phyloP scores from a whole-genome alignment of 495 filamentous ascomycete genomes.

The Collariella sp. region DNA sequence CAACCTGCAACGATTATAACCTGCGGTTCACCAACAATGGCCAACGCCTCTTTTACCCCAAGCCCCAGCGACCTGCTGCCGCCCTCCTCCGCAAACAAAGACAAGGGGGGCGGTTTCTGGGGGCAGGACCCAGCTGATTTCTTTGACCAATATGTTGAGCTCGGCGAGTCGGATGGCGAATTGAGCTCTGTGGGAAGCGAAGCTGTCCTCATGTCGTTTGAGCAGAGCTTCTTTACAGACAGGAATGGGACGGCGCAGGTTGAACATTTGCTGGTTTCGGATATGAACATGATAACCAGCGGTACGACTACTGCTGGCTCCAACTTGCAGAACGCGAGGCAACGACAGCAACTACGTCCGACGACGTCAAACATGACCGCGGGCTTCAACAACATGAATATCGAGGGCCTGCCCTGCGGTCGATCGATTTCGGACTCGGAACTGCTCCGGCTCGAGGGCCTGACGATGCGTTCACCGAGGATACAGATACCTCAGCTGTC shows the following conservation, averaged over 20 bases:
- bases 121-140: constrained; percentile 36
- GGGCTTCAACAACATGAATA: neutral
- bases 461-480: constrained; percentile 36
- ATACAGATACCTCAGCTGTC: constrained; percentile 19
- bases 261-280: too few species aligned
- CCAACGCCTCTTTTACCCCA: constrained; percentile 16
- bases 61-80: constrained; percentile 15
- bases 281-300: too few species aligned
- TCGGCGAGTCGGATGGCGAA: constrained; percentile 22
- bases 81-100: constrained; percentile 33
- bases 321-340: too few species aligned
- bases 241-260: too few species aligned
- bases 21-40: constrained; percentile 17
- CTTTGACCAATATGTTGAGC: constrained; percentile 42
- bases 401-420: constrained; percentile 12
- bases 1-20: neutral
- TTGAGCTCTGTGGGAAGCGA: constrained; percentile 8
- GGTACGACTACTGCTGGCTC: too few species aligned
- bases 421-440: constrained; percentile 43
- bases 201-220: constrained; percentile 8
- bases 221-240: neutral
- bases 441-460: constrained; percentile 37
- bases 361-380: neutral
- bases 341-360: neutral
- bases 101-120: constrained; percentile 23